Evolutionary conservation across 257 asterid genomes (phyloP).

Genomic region (Petrea volubilis): DNA sequence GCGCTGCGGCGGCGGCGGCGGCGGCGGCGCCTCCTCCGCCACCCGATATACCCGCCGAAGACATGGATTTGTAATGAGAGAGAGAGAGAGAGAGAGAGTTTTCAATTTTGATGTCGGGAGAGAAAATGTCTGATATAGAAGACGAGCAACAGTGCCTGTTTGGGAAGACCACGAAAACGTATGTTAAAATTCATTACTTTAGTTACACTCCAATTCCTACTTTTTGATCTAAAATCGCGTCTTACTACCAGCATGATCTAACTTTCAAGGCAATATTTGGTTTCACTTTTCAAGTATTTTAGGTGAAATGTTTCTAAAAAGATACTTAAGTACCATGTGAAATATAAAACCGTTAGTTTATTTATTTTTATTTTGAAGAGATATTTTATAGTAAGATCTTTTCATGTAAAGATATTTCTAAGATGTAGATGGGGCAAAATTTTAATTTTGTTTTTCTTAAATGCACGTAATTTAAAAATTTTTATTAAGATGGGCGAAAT

Average conservation of each 20-base stretch:
- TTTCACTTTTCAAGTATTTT: too few relatives aligned
- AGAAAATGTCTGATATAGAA: neutral
- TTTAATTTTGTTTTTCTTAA: too few relatives aligned
- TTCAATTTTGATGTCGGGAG: neutral
- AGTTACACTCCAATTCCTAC: neutral
- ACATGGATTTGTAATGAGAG: constrained; percentile 25
- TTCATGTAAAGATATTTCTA: neutral
- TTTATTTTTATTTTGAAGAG: too few relatives aligned
- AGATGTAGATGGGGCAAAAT: too few relatives aligned
- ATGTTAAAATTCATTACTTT: neutral
- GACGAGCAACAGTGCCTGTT: neutral
- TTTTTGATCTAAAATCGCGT: neutral
- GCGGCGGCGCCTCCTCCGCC: constrained; percentile 7
- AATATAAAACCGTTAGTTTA: too few relatives aligned
- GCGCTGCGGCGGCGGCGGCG: constrained; percentile 16
- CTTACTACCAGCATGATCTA: neutral
- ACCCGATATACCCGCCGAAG: constrained; percentile 28
- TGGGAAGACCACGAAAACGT: neutral
- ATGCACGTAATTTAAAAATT: too few relatives aligned
- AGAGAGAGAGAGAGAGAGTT: neutral
- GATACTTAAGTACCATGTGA: too few relatives aligned
- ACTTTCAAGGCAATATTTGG: too few relatives aligned
- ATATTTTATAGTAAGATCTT: too few relatives aligned
- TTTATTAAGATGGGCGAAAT: too few relatives aligned
- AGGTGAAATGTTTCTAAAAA: too few relatives aligned